phyloP scores from a whole-genome alignment of 2,329 filamentous ascomycete genomes.

The Ceratocystis eucalypticola region DNA sequence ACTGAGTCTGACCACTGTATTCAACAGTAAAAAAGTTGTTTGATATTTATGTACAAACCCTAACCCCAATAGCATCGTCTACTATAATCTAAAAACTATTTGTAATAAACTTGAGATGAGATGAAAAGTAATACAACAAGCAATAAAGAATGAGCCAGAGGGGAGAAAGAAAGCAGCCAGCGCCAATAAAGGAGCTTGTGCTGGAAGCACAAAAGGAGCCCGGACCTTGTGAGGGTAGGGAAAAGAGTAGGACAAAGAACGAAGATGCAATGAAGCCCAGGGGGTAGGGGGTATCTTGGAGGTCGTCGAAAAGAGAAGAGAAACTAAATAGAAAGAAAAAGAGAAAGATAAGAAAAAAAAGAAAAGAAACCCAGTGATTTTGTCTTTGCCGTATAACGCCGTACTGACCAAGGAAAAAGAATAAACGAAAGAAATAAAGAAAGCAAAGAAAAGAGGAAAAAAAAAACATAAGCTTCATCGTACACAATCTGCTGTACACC shows the following conservation, averaged over 20 bases:
- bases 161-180: not conserved
- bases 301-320: not conserved
- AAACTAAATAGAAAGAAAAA: not conserved
- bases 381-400: not conserved
- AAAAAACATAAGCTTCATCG: not conserved
- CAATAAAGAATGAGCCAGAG: not conserved
- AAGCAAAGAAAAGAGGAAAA: not conserved
- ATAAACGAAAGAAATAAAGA: slow-evolving; percentile 5
- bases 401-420: slow-evolving; percentile 1
- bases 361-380: slow-evolving; percentile 7
- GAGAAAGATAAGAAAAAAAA: slow-evolving; percentile 1
- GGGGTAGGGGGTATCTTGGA: slow-evolving; percentile 8
- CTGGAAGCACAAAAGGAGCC: not conserved
- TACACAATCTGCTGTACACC: not conserved
- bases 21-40: not conserved
- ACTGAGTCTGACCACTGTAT: not conserved
- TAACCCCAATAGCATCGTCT: not conserved
- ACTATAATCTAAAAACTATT: not conserved
- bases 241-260: not conserved
- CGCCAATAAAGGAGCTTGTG: not conserved
- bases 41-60: not conserved
- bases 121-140: not conserved
- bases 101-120: not conserved
- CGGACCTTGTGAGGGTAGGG: not conserved
- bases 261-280: not conserved